These are phyloP conservation scores for Arthrobotrys musiformis DNA, from an alignment of 2,329 filamentous ascomycete species.

Conservation along the genomic window DNA sequence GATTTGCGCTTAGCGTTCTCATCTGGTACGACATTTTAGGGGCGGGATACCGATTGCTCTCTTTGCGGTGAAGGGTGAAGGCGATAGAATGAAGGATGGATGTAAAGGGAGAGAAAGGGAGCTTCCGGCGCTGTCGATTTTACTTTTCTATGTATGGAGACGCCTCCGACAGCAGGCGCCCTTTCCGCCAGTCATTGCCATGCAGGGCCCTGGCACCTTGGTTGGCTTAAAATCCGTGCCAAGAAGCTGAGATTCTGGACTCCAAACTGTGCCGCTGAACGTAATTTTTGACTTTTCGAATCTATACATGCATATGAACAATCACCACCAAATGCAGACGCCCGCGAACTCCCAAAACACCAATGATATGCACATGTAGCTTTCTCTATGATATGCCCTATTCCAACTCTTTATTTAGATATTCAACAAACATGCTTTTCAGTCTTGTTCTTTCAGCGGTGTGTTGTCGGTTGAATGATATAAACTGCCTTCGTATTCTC, in stretches of 20 bases:
- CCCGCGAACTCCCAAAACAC: background rate
- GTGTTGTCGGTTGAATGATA: conserved; percentile 78
- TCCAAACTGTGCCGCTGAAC: background rate
- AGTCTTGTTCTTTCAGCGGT: conserved; percentile 69
- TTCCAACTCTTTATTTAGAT: conserved; percentile 69
- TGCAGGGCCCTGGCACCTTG: background rate
- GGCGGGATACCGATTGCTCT: background rate
- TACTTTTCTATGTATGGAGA: background rate
- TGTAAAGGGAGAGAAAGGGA: background rate
- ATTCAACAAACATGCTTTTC: conserved; percentile 73
- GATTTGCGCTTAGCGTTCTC: conserved; percentile 51
- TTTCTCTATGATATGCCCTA: background rate
- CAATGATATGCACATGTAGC: conserved; percentile 1
- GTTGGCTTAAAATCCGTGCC: conserved; percentile 41
- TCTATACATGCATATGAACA: background rate
- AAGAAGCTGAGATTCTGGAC: conserved; percentile 29
- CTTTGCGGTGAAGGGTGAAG: background rate
- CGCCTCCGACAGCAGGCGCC: background rate
- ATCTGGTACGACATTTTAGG: conserved; percentile 53
- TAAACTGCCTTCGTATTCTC: conserved; percentile 79
- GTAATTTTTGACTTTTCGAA: background rate
- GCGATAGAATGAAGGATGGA: background rate
- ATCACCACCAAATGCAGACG: background rate
- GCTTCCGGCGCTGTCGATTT: background rate
- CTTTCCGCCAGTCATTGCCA: background rate